Percentiles rank a stretch among this genome's conserved stretches.
phyloP scores from a whole-genome alignment of 225 moss, liverwort and hornwort genomes.

The Asterella californica region DNA sequence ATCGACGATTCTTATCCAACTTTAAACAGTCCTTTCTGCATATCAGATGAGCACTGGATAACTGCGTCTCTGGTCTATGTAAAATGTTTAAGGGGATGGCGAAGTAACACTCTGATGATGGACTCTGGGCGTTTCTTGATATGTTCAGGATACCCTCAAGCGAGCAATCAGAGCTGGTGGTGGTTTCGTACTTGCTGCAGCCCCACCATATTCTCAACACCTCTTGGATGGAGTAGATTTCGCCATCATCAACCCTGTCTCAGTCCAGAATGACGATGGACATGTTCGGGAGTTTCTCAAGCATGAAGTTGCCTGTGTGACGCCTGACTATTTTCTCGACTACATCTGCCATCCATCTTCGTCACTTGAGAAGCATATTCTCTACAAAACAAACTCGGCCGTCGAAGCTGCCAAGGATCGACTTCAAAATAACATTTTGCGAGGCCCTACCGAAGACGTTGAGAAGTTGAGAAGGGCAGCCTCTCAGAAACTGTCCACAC shows the following conservation, averaged over 20 bases:
- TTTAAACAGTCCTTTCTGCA: no score
- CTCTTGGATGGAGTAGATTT: slow-evolving; percentile 41
- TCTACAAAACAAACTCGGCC: slow-evolving; percentile 35
- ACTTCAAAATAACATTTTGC: slow-evolving; percentile 18
- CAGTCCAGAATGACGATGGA: slow-evolving; percentile 21
- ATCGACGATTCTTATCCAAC: no score
- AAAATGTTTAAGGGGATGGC: no score
- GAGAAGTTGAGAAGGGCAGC: not conserved
- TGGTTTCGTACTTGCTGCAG: slow-evolving; percentile 39
- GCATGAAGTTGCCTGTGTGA: slow-evolving; percentile 41
- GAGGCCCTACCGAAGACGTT: slow-evolving; percentile 1
- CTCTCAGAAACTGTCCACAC: not conserved
- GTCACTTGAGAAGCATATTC: slow-evolving; percentile 31
- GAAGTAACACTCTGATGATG: not conserved
- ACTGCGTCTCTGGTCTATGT: no score
- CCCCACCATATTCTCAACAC: slow-evolving; percentile 40
- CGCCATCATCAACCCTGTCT: slow-evolving; percentile 37
- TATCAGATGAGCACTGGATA: no score
- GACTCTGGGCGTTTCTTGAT: not conserved
- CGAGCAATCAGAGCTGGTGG: slow-evolving; percentile 51
- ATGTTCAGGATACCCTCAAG: slow-evolving; percentile 36
- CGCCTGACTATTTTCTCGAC: slow-evolving; percentile 43
- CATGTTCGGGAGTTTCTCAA: slow-evolving; percentile 35
- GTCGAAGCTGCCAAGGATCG: slow-evolving; percentile 23
- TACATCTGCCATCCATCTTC: slow-evolving; percentile 46